Percentiles rank a stretch among this genome's conserved stretches.
These are phyloP conservation scores for Penicillium cataractarum DNA, from an alignment of 495 filamentous ascomycete genomes.

Conservation along the genomic window DNA sequence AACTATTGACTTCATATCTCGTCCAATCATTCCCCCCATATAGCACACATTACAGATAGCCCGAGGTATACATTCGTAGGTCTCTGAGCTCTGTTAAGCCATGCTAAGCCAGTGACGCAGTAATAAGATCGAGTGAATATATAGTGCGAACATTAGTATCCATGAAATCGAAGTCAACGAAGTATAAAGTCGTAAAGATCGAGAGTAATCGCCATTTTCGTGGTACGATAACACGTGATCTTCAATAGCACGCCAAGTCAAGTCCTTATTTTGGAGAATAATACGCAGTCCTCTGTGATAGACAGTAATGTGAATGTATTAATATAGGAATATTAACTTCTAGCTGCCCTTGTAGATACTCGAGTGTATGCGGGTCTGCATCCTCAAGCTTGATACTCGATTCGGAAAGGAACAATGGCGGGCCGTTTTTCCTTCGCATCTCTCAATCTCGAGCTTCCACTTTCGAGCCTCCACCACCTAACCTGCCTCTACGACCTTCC, in stretches of 20 bases:
- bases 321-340: too few species aligned
- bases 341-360: too few species aligned
- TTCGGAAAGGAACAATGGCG: constrained; percentile 3
- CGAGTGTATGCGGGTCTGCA: neutral
- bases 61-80: too few species aligned
- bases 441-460: neutral
- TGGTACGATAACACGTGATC: neutral
- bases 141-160: too few species aligned
- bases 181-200: too few species aligned
- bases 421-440: neutral
- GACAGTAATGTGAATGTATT: too few species aligned
- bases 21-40: too few species aligned
- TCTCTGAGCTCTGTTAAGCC: too few species aligned
- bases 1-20: too few species aligned
- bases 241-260: neutral
- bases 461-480: constrained; percentile 2
- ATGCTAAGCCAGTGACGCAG: neutral
- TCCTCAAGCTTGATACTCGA: neutral
- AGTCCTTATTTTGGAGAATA: neutral
- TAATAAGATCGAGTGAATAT: neutral
- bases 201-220: too few species aligned
- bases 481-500: constrained; percentile 19
- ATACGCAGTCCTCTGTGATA: neutral
- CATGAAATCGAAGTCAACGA: too few species aligned
- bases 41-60: too few species aligned